phyloP scores from a whole-genome alignment of 371 early-diverging fungal species.

The Catenaria anguillulae region DNA sequence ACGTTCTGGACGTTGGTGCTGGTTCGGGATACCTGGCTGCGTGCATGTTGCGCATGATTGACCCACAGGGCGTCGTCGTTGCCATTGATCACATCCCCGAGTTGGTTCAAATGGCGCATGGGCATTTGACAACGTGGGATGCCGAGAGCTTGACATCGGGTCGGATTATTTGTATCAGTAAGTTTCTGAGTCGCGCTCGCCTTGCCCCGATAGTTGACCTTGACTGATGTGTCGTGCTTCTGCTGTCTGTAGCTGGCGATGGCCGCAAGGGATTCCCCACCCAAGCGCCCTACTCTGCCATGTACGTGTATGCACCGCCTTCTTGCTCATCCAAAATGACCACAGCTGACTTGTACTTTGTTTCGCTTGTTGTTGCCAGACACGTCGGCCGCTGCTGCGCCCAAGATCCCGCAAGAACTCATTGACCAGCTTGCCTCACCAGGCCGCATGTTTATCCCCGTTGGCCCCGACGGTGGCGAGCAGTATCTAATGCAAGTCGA shows the following conservation, averaged over 20 bases:
- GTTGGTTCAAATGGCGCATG: slow-evolving; percentile 35
- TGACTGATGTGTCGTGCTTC: no score
- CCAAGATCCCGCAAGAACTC: slow-evolving; percentile 30
- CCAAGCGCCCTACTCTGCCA: slow-evolving; percentile 67
- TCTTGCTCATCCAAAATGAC: neutral
- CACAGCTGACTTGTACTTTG: neutral
- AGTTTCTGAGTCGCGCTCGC: no score
- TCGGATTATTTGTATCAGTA: neutral
- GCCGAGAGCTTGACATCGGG: neutral
- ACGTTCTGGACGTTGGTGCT: slow-evolving; percentile 73
- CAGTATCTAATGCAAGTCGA: slow-evolving; percentile 50
- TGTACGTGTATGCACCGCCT: no score
- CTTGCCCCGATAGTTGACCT: no score
- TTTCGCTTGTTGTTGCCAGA: slow-evolving; percentile 15
- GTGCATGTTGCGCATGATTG: slow-evolving; percentile 66
- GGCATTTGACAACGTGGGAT: slow-evolving; percentile 33
- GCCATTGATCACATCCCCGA: slow-evolving; percentile 71
- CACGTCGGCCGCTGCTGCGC: slow-evolving; percentile 83
- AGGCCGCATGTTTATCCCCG: slow-evolving; percentile 67
- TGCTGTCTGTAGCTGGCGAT: no score
- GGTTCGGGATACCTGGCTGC: slow-evolving; percentile 71
- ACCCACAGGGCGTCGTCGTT: slow-evolving; percentile 36
- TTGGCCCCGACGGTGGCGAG: slow-evolving; percentile 23
- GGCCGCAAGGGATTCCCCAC: slow-evolving; percentile 57
- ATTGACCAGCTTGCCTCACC: slow-evolving; percentile 56